Percentiles rank a stretch among this genome's conserved stretches.
These are phyloP conservation scores for Coemansia sp. DNA, from an alignment of 192 early-diverging fungal species.

Conservation along the genomic window DNA sequence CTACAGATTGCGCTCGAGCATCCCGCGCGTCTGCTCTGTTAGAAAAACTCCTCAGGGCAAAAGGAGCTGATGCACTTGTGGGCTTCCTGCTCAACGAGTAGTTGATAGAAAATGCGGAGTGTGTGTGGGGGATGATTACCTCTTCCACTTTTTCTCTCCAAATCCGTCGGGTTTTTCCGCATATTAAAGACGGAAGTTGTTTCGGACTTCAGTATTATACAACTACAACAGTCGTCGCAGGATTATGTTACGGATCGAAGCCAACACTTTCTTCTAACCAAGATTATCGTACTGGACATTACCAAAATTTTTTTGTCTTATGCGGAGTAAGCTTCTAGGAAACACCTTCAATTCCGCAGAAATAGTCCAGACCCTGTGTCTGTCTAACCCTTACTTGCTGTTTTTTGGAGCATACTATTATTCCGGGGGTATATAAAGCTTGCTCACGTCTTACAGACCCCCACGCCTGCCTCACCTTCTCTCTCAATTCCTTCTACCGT, in stretches of 20 bases:
- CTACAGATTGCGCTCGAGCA: background rate
- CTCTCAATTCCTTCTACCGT: background rate
- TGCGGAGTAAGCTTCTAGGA: background rate
- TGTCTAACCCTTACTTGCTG: conserved; percentile 2
- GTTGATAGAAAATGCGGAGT: background rate
- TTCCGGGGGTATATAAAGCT: background rate
- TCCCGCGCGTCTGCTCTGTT: conserved; percentile 19
- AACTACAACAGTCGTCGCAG: background rate
- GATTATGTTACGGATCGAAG: background rate
- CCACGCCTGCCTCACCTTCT: background rate
- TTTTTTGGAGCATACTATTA: background rate
- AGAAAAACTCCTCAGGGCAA: conserved; percentile 15
- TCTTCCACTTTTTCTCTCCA: background rate
- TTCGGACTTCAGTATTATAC: background rate
- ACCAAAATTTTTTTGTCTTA: background rate
- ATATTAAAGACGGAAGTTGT: background rate
- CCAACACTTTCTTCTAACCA: background rate
- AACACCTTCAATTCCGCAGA: background rate
- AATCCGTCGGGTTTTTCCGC: background rate
- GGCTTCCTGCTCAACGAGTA: conserved; percentile 26
- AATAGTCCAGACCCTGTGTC: background rate
- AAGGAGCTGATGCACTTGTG: conserved; percentile 30
- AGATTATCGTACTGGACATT: background rate
- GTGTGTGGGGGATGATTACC: too few relatives aligned
- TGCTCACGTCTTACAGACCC: background rate